These are phyloP conservation scores for Botrytis tulipae DNA, from an alignment of 2,329 filamentous ascomycete genomes.

Conservation along the genomic window DNA sequence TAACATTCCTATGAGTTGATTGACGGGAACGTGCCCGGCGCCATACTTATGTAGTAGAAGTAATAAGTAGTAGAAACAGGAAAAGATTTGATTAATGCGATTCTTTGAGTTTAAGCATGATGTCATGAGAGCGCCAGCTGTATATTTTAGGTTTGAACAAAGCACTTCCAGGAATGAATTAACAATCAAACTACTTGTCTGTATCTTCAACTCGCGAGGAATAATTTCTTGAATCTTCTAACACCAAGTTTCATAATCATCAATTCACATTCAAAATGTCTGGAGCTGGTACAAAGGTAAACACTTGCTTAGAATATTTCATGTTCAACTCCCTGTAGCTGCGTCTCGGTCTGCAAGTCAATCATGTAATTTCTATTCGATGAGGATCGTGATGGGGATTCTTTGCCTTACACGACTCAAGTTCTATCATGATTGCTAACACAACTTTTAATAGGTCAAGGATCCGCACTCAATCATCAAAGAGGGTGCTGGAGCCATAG, in stretches of 20 bases:
- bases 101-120: constrained; percentile 11
- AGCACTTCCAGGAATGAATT: not conserved
- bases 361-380: not conserved
- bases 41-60: not conserved
- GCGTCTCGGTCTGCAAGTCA: not conserved
- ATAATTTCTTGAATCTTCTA: not conserved
- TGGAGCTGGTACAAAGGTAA: constrained; percentile 9
- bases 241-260: not conserved
- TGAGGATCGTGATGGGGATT: not conserved
- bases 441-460: constrained; percentile 44
- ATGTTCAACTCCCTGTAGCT: not conserved
- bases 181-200: not conserved
- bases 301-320: not conserved
- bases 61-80: not conserved
- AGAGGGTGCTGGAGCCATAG: constrained; percentile 64
- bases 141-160: constrained; percentile 4
- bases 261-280: not conserved
- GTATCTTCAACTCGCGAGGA: not conserved
- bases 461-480: constrained; percentile 47
- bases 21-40: not conserved
- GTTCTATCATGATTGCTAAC: constrained; percentile 34
- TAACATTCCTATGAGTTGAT: constrained; percentile 1
- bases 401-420: not conserved
- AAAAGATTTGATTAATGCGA: not conserved
- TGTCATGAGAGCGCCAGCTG: constrained; percentile 5